Evolutionary conservation across 169 alveolate genomes (phyloP), one percentile per base, ranked within the genome.

Genomic region (Plasmodium vinckei): DNA sequence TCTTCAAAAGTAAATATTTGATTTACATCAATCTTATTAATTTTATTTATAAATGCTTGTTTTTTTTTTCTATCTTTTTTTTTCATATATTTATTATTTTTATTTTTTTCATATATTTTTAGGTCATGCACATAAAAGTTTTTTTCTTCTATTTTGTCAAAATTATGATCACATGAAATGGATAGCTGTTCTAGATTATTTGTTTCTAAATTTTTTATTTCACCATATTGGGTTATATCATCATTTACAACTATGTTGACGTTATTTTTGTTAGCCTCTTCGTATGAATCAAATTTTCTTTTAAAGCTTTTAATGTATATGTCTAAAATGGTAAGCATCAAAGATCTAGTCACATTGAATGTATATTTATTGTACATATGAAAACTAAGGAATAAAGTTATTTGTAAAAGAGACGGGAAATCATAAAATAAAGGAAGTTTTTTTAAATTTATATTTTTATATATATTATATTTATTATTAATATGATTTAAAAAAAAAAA

Each of bases 81-180:
- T 59, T 72, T 72, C 9, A 19, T 44, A 65, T 79, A 79, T 59
- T 79, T 79, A 54, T 79, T 79, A 59, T 79, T 79, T 19, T 53
- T 79, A 2, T 49, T 60, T 47, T 71, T 64, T 33, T 79, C 89
- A 46, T 79, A 79, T 47, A 79, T 21, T 23, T 79, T 67, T 54
- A 79, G 54, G 42, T 79, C 75, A 60, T 79, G 89, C 44, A 17
- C 9, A 54, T 39, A 79, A 2, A 67, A 51, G 12, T 12, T 51
- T 1, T 1, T 1, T 51, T 51, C 19, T 6, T 10, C 10, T 21
- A 15, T 6, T 51, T 51, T 51, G 59, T 15, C n/a, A 0, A 70
- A 70, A 42, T 25, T 27, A 49, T 23, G 53, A 33, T 33, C 42
- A 33, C 42, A 33, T 0, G 42, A 33, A 4, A 33, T 33, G 42